Base-by-base conservation (phyloP, 441 rosid species). In the Pelargonium myrrhifolium region DNA sequence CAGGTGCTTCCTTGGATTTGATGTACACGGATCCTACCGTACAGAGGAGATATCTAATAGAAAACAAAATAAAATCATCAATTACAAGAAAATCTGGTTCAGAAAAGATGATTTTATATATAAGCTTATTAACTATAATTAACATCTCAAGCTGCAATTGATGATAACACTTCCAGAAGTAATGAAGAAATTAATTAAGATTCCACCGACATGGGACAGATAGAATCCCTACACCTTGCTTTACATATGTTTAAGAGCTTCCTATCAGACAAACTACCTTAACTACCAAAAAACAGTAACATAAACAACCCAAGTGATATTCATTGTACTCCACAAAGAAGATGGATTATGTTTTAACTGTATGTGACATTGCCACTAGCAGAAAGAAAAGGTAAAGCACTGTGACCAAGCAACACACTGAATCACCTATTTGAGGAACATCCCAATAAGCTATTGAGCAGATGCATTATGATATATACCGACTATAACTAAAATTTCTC, bases 1-100 rank as follows among this genome's bases (percentile, higher is more conserved):
- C 87, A 68, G 94, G 94, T 65, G 91, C 91, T 82, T 88, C 94
- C 79, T 88, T 88, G 45, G 94, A 83, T 78, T 82, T 88, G 62
- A 88, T 85, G 73, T 88, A 88, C 42, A 88, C 94, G 3, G 91
- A 88, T 67, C 94, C 94, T 42, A 87, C 88, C 0, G 94, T 88
- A 71, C 91, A 85, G 35, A 88, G 87, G 63, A 88, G 89, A 80
- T 88, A 88, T 74, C 94, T 88, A 71, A 70, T 65, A 68, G 40
- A 60, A 18, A 61, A 18, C 39, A 56, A 53, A 65, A 68, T 71
- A 68, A 9, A 65, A 68, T 58, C 75, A 64, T 35, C 12, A 42
- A 37, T 28, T 24, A 26, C 15, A 24, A 60, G 6, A 60, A 24
- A 60, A 21, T 26, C 15, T 11, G 12, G 14, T 47, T 12, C 5